Evolutionary conservation across 176 grass and related monocot species (phyloP), one percentile per base, ranked within the genome.

Genomic region (Aegilops umbellulata): DNA sequence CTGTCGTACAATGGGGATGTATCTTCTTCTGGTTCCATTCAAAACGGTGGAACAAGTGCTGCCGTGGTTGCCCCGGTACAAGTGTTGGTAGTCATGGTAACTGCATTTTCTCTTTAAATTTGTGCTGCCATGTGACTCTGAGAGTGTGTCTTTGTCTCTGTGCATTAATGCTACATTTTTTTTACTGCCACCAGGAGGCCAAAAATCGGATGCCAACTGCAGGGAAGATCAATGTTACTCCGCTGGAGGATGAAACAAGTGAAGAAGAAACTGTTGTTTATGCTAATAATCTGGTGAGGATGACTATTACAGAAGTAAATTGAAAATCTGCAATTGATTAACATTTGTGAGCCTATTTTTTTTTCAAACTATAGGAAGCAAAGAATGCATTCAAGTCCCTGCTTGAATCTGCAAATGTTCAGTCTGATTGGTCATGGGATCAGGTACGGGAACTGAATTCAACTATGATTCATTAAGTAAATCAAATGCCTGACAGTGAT

Each of bases 381-480:
- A 98, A 95, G 92, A 91, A 89, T 95, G 92, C 94, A 24, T 99
- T 99, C 67, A 99, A 94, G 35, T 70, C 89, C 9, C 79, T 99
- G 32, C 92, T 99, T 7, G 94, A 99, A 90, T 96, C 97, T 17
- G 64, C 80, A 17, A 82, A 82, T 82, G 92, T 99, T 31, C 88
- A 96, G 87, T 88, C 94, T 87, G 94, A 96, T 86, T 99, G 92
- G 97, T 83, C 90, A 67, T 99, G 97, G 97, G 97, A 99, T 55
- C 94, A 99, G 89, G 97, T 99, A 82, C 64, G 42, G 23, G 83
- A 77, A 81, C 74, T 24, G 30, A 70, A 25, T 32, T 60, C 23
- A 60, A 57, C n/a, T 76, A 35, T 46, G 44, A 46, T 35, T 75
- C 19, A 49, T 15, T 44, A 55, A 58, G 68, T 68, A 38, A 49